Percentiles rank a stretch among this genome's conserved stretches.
Evolutionary conservation across 805 yeast genomes (phyloP).

Genomic region (Cyberlindnera mississippiensis): DNA sequence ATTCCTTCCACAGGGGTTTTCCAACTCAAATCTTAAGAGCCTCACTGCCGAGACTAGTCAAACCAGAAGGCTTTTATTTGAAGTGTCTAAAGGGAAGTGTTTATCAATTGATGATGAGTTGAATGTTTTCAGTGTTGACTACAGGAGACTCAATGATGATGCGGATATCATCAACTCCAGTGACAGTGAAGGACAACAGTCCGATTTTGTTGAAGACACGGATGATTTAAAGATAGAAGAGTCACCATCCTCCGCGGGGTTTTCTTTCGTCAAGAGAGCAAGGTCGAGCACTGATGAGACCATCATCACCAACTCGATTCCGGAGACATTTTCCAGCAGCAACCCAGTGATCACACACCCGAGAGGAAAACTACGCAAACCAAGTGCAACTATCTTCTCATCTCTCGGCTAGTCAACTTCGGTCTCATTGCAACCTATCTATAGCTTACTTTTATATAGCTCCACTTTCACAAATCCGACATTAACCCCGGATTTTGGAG

Average conservation of each 20-base stretch:
- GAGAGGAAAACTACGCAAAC: conserved; percentile 15
- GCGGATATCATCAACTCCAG: conserved; percentile 3
- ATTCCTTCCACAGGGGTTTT: neutral
- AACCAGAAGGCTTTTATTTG: conserved; percentile 6
- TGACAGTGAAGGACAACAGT: conserved; percentile 4
- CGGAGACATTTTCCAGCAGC: conserved; percentile 9
- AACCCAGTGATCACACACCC: conserved; percentile 17
- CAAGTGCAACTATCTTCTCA: conserved; percentile 7
- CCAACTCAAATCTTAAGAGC: neutral
- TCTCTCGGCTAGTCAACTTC: conserved; percentile 4
- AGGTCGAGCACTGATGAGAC: conserved; percentile 7
- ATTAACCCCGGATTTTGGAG: conserved; percentile 1
- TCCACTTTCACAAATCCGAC: too few species aligned
- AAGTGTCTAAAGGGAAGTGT: conserved; percentile 14
- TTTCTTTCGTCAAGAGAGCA: conserved; percentile 5
- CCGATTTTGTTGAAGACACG: neutral
- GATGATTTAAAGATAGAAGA: conserved; percentile 1
- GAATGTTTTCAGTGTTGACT: conserved; percentile 1
- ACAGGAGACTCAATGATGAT: neutral
- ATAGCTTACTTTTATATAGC: neutral
- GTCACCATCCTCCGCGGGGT: conserved; percentile 4
- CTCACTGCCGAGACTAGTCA: neutral
- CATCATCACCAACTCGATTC: neutral
- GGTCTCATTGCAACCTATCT: too few species aligned
- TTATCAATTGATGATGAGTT: conserved; percentile 16